These are phyloP conservation scores for Poronia punctata DNA, from an alignment of 495 filamentous ascomycete species.

Conservation along the genomic window DNA sequence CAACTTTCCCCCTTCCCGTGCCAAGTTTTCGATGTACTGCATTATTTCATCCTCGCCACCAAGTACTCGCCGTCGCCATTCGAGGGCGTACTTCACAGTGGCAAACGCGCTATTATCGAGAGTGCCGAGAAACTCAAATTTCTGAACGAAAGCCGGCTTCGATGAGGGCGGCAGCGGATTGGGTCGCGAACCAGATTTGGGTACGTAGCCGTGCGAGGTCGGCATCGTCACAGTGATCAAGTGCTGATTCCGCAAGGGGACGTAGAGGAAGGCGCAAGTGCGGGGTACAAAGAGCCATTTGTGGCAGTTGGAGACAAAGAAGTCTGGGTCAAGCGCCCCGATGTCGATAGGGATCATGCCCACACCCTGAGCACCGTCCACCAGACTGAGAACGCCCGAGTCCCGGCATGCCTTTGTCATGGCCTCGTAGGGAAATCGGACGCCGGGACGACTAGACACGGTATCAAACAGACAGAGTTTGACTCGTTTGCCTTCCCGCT, in stretches of 20 bases:
- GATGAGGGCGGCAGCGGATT: slow-evolving; percentile 40
- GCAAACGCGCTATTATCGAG: slow-evolving; percentile 63
- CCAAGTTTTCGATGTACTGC: slow-evolving; percentile 50
- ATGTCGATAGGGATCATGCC: slow-evolving; percentile 65
- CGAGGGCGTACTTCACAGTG: slow-evolving; percentile 61
- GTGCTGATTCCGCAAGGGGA: slow-evolving; percentile 61
- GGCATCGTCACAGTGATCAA: slow-evolving; percentile 64
- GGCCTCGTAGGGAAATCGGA: slow-evolving; percentile 65
- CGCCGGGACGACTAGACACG: slow-evolving; percentile 63
- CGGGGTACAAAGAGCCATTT: slow-evolving; percentile 85
- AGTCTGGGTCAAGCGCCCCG: slow-evolving; percentile 56
- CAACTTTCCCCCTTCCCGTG: slow-evolving; percentile 48
- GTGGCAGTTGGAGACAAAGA: slow-evolving; percentile 70
- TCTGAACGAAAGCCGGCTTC: slow-evolving; percentile 54
- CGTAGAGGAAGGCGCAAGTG: slow-evolving; percentile 66
- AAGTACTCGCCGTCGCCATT: slow-evolving; percentile 58
- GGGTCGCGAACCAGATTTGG: slow-evolving; percentile 22
- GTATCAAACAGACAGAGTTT: slow-evolving; percentile 67
- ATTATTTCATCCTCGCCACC: slow-evolving; percentile 69
- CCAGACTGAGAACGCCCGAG: slow-evolving; percentile 46
- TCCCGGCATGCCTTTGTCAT: slow-evolving; percentile 54
- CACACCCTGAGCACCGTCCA: slow-evolving; percentile 71
- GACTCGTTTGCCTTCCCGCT: slow-evolving; percentile 34
- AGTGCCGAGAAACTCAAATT: slow-evolving; percentile 76
- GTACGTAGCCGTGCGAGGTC: slow-evolving; percentile 53